Percentiles rank a stretch among this genome's conserved stretches.
Evolutionary conservation across 768 basidiomycete genomes (phyloP).

Genomic region (Pisolithus sp.): DNA sequence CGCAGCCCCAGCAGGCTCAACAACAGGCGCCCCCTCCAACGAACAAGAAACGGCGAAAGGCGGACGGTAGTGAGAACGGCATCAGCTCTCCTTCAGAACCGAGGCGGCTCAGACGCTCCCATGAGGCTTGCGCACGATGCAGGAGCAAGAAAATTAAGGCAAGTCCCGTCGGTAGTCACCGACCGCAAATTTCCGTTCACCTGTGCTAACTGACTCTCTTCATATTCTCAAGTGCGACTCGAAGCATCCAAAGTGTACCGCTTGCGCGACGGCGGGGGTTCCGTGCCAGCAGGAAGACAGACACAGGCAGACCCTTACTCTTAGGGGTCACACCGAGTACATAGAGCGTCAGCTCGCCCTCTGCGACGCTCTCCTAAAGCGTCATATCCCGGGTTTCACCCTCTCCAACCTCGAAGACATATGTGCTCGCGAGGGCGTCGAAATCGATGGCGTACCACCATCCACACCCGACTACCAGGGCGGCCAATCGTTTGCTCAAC

Average conservation of each 20-base stretch:
- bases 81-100: conserved; percentile 56
- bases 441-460: conserved; percentile 27
- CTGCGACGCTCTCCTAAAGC: conserved; percentile 74
- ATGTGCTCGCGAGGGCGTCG: conserved; percentile 61
- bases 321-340: conserved; percentile 76
- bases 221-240: conserved; percentile 70
- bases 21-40: conserved; percentile 31
- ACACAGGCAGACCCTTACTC: conserved; percentile 80
- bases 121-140: conserved; percentile 89
- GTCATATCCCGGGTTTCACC: conserved; percentile 60
- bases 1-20: conserved; percentile 23
- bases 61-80: conserved; percentile 52
- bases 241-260: conserved; percentile 81
- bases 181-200: conserved; percentile 76
- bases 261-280: conserved; percentile 75
- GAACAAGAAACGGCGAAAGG: conserved; percentile 56
- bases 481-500: conserved; percentile 30
- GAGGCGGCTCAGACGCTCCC: conserved; percentile 76
- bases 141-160: conserved; percentile 97
- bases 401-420: conserved; percentile 61
- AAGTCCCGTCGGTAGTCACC: conserved; percentile 59
- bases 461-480: conserved; percentile 26
- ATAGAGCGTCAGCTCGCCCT: conserved; percentile 76
- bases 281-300: conserved; percentile 84
- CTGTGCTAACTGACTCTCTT: conserved; percentile 29